Evolutionary conservation across 2,329 filamentous ascomycete species (phyloP).

Genomic region (Akanthomyces lecanii): DNA sequence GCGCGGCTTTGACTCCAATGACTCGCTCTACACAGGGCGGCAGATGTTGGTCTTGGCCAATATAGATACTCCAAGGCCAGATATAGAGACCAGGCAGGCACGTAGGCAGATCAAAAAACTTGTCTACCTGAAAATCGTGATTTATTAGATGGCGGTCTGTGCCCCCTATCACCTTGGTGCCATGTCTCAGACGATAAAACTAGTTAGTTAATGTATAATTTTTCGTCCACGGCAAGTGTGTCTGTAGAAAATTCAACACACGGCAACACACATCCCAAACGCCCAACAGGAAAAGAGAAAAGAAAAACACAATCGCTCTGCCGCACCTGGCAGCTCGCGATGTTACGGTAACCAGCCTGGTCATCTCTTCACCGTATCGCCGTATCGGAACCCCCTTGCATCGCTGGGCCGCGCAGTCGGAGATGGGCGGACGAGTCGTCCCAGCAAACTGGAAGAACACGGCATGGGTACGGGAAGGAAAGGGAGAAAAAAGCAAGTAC

Average conservation of each 20-base stretch:
- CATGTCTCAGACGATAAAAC: background rate
- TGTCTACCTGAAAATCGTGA: background rate
- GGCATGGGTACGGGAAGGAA: background rate
- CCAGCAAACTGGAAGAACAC: slow-evolving; percentile 3
- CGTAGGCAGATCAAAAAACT: no score
- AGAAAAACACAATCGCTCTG: background rate
- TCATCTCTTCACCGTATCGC: no score
- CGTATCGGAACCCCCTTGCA: background rate
- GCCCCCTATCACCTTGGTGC: background rate
- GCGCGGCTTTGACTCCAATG: no score
- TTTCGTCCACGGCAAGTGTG: background rate
- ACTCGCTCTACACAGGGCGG: no score
- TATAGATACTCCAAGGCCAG: no score
- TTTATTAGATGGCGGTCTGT: background rate
- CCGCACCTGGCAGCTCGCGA: background rate
- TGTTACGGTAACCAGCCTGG: background rate
- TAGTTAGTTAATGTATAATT: background rate
- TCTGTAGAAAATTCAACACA: background rate
- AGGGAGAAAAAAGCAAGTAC: background rate
- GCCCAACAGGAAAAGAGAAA: background rate
- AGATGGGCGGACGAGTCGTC: background rate
- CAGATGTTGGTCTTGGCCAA: no score
- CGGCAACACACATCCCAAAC: no score
- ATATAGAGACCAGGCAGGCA: no score
- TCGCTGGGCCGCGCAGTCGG: background rate